phyloP scores from a whole-genome alignment of 2,329 filamentous ascomycete genomes.

The Fusarium avenaceum region DNA sequence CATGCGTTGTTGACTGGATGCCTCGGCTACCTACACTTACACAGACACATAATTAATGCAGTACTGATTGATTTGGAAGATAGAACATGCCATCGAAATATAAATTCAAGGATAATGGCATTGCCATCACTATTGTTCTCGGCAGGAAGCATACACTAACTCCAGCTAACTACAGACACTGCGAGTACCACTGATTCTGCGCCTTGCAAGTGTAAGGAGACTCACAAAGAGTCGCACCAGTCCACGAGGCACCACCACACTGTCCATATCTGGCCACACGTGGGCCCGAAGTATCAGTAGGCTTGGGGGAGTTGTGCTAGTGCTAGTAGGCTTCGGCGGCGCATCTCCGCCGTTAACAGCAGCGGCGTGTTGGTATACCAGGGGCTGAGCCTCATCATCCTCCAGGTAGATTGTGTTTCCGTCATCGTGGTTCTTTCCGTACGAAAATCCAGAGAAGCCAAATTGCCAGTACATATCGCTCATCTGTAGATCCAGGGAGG shows the following conservation, averaged over 20 bases:
- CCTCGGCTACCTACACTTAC: too few relatives aligned
- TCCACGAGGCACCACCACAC: conserved; percentile 36
- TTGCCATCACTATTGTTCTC: too few relatives aligned
- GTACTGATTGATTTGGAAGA: too few relatives aligned
- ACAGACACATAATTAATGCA: too few relatives aligned
- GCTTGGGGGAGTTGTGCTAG: conserved; percentile 12
- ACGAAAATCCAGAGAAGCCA: conserved; percentile 64
- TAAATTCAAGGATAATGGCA: too few relatives aligned
- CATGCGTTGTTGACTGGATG: too few relatives aligned
- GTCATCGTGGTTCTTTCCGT: conserved; percentile 67
- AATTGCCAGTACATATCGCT: conserved; percentile 70
- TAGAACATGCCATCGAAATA: too few relatives aligned
- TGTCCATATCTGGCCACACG: conserved; percentile 28
- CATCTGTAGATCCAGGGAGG: conserved; percentile 61
- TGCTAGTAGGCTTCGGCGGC: background rate
- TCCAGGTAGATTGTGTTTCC: conserved; percentile 70
- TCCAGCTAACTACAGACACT: conserved; percentile 16
- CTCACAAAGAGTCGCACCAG: conserved; percentile 24
- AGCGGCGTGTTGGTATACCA: conserved; percentile 61
- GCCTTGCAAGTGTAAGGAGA: conserved; percentile 26
- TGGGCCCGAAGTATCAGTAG: conserved; percentile 23
- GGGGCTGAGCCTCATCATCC: conserved; percentile 59
- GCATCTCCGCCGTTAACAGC: conserved; percentile 51
- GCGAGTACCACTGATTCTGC: conserved; percentile 41
- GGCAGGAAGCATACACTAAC: too few relatives aligned